Conservation (phyloP, 2,329 filamentous ascomycete species). For the Xylogone sp. region DNA sequence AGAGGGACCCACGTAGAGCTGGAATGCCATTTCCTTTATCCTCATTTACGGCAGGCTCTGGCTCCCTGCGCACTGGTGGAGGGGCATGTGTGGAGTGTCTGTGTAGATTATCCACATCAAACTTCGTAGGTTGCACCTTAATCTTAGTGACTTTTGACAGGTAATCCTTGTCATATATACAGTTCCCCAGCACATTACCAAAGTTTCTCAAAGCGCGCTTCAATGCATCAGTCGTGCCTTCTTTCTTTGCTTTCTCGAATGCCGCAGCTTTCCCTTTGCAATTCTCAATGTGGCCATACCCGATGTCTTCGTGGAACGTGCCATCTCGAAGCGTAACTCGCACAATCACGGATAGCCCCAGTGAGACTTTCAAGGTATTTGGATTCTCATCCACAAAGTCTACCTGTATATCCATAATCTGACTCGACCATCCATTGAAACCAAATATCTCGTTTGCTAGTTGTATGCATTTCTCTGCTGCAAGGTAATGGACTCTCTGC, state of each 20-base stretch:
- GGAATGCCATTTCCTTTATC: conserved; percentile 17
- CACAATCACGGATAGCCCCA: conserved; percentile 87
- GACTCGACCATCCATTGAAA: conserved; percentile 96
- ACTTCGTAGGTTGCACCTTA: conserved; percentile 74
- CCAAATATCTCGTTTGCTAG: conserved; percentile 94
- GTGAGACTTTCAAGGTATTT: conserved; percentile 71
- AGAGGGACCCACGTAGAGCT: conserved; percentile 18
- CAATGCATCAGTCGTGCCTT: conserved; percentile 90
- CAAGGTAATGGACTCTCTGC: conserved; percentile 85
- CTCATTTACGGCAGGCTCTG: conserved; percentile 25
- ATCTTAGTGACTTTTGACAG: conserved; percentile 85
- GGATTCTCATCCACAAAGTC: conserved; percentile 91
- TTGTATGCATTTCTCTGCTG: conserved; percentile 95
- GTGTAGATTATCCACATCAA: conserved; percentile 75
- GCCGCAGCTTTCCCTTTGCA: conserved; percentile 91
- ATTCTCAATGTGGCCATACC: conserved; percentile 96
- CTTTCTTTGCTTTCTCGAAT: conserved; percentile 98
- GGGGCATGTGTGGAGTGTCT: conserved; percentile 65
- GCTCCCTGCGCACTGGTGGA: conserved; percentile 19
- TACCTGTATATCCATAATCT: conserved; percentile 91
- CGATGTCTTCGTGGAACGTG: conserved; percentile 96
- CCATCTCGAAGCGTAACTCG: conserved; percentile 88
- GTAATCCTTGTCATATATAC: conserved; percentile 96
- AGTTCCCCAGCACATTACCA: conserved; percentile 96
- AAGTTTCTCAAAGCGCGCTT: conserved; percentile 89